Conservation (phyloP, 768 basidiomycete genomes). For the Termitomyces sp. region DNA sequence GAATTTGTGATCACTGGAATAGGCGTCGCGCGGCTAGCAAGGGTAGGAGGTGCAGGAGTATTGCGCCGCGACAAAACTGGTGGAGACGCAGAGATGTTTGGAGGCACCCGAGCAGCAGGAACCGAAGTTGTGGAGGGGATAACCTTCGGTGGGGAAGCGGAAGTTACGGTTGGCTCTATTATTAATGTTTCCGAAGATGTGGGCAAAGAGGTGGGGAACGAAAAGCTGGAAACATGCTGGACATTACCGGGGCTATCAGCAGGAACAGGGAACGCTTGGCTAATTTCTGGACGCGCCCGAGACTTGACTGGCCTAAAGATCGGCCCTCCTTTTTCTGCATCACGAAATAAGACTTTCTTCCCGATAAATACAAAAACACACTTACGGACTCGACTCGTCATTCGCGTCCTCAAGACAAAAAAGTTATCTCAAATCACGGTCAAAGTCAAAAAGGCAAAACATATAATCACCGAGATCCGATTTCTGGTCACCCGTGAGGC, state of each 20-base stretch:
- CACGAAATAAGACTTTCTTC: slow-evolving; percentile 7
- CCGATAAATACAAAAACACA: slow-evolving; percentile 17
- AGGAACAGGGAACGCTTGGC: slow-evolving; percentile 19
- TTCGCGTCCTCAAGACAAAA: slow-evolving; percentile 12
- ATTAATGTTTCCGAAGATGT: not conserved
- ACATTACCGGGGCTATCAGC: slow-evolving; percentile 6
- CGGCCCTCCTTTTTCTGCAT: slow-evolving; percentile 65
- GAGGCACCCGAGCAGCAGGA: not conserved
- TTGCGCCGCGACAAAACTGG: slow-evolving; percentile 5
- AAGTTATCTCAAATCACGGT: not conserved
- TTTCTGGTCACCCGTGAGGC: not conserved
- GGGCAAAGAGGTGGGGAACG: not conserved
- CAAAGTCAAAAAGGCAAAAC: slow-evolving; percentile 1
- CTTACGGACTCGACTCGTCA: slow-evolving; percentile 66
- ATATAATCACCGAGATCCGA: slow-evolving; percentile 10
- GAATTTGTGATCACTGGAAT: not conserved
- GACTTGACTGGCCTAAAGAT: slow-evolving; percentile 69
- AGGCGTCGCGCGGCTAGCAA: slow-evolving; percentile 3
- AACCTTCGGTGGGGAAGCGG: not conserved
- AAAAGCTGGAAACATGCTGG: not conserved
- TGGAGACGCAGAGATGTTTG: not conserved
- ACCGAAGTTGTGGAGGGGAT: not conserved
- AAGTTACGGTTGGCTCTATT: not conserved
- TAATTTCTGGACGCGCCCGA: slow-evolving; percentile 38
- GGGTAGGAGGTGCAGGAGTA: slow-evolving; percentile 11